Evolutionary conservation across 1,284 basidiomycete species (phyloP).

Genomic region (Ganoderma resinaceum): DNA sequence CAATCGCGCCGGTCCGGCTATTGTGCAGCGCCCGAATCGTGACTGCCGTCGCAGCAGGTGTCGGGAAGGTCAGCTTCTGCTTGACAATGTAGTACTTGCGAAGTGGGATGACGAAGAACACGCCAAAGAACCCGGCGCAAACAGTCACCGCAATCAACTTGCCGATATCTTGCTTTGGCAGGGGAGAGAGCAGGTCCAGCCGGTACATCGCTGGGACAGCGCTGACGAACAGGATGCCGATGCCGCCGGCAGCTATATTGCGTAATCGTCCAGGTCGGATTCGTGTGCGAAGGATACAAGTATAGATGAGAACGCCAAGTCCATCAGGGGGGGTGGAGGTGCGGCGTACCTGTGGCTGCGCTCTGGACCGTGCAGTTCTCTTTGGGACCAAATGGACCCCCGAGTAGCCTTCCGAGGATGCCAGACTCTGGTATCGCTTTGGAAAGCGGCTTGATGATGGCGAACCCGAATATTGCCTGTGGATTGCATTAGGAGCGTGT

Average conservation of each 20-base stretch:
- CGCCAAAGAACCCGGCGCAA: conserved; percentile 68
- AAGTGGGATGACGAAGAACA: conserved; percentile 72
- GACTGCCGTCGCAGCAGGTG: conserved; percentile 74
- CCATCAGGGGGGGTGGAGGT: not conserved
- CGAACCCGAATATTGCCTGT: conserved; percentile 68
- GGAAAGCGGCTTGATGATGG: conserved; percentile 67
- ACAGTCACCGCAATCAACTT: conserved; percentile 63
- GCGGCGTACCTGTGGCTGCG: conserved; percentile 34
- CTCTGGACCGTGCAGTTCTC: conserved; percentile 70
- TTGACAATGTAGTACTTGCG: conserved; percentile 73
- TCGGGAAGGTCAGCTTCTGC: conserved; percentile 74
- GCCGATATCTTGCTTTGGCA: conserved; percentile 57
- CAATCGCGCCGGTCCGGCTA: conserved; percentile 53
- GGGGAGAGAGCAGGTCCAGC: conserved; percentile 52
- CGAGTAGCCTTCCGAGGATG: conserved; percentile 52
- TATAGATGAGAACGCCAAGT: conserved; percentile 11
- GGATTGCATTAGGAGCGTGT: conserved; percentile 1
- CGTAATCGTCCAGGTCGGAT: not conserved
- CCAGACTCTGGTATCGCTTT: conserved; percentile 55
- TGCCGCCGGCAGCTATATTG: conserved; percentile 53
- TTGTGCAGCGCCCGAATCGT: conserved; percentile 71
- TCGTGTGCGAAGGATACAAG: not conserved
- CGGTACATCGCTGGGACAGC: conserved; percentile 76
- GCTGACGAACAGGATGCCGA: conserved; percentile 70
- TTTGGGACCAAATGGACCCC: conserved; percentile 71